These are phyloP conservation scores for Neurospora sublineolata DNA, from an alignment of 495 filamentous ascomycete genomes.

Conservation along the genomic window DNA sequence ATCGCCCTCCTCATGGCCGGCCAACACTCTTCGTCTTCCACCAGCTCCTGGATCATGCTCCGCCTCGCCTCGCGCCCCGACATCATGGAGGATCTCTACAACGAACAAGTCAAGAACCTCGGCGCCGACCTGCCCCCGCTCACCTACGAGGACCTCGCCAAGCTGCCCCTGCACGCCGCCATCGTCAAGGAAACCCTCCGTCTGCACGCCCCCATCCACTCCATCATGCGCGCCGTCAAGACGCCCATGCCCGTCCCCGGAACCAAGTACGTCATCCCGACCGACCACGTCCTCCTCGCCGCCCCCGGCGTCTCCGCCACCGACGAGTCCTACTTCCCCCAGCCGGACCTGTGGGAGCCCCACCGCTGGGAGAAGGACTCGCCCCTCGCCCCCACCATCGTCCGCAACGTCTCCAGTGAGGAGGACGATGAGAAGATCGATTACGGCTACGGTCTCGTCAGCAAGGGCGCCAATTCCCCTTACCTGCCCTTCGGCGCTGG, in stretches of 20 bases:
- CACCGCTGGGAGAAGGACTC: conserved; percentile 64
- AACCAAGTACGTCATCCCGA: conserved; percentile 68
- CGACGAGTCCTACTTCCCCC: conserved; percentile 63
- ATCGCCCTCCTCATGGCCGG: conserved; percentile 84
- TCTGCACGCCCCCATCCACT: conserved; percentile 71
- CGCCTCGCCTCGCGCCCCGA: conserved; percentile 63
- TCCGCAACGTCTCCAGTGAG: conserved; percentile 38
- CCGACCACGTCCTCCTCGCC: conserved; percentile 63
- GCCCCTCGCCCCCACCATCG: conserved; percentile 31
- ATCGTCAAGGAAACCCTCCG: conserved; percentile 74
- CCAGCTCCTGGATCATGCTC: conserved; percentile 70
- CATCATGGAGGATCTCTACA: conserved; percentile 62
- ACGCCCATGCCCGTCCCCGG: conserved; percentile 65
- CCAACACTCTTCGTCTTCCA: conserved; percentile 77
- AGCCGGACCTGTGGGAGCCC: conserved; percentile 74
- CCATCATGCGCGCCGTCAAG: conserved; percentile 77
- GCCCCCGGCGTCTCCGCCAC: conserved; percentile 68
- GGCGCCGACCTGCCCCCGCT: conserved; percentile 54
- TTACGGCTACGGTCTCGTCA: conserved; percentile 88
- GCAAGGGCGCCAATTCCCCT: conserved; percentile 73
- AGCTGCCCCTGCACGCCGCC: conserved; percentile 55
- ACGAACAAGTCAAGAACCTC: conserved; percentile 56
- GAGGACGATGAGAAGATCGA: conserved; percentile 68
- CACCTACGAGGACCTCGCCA: conserved; percentile 53
- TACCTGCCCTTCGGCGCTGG: conserved; percentile 95